Conservation (phyloP, 2,329 filamentous ascomycete genomes). For the Penicillium crustosum region DNA sequence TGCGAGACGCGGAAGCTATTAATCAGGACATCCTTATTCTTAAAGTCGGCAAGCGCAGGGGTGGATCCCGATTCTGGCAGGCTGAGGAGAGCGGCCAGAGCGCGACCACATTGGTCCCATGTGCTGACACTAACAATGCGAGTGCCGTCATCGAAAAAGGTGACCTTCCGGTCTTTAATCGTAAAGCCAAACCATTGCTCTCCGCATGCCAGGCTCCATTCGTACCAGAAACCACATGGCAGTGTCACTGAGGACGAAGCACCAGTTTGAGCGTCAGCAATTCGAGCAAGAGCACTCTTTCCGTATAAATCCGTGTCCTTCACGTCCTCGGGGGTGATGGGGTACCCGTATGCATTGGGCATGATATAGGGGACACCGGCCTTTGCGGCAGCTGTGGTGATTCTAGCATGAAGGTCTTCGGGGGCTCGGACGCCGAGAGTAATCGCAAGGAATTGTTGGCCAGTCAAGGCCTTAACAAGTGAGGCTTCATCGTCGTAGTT, state of each 20-base stretch:
- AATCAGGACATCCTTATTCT: slow-evolving; percentile 52
- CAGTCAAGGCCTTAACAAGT: slow-evolving; percentile 51
- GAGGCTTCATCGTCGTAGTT: slow-evolving; percentile 50
- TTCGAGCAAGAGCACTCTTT: slow-evolving; percentile 22
- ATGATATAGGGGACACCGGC: slow-evolving; percentile 57
- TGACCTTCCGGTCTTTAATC: slow-evolving; percentile 43
- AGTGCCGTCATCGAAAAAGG: slow-evolving; percentile 57
- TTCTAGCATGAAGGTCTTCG: slow-evolving; percentile 45
- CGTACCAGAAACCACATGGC: slow-evolving; percentile 54
- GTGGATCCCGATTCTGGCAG: slow-evolving; percentile 44
- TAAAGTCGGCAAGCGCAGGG: slow-evolving; percentile 27
- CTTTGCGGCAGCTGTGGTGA: slow-evolving; percentile 56
- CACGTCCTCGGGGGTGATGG: slow-evolving; percentile 26
- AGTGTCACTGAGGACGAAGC: slow-evolving; percentile 44
- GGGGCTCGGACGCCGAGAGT: slow-evolving; percentile 49
- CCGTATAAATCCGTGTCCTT: slow-evolving; percentile 26
- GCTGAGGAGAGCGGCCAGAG: slow-evolving; percentile 53
- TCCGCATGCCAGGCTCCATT: slow-evolving; percentile 46
- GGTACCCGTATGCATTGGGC: slow-evolving; percentile 49
- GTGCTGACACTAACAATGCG: slow-evolving; percentile 60
- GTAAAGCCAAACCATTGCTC: slow-evolving; percentile 50
- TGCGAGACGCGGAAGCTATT: slow-evolving; percentile 60
- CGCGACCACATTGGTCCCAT: slow-evolving; percentile 56
- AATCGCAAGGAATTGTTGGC: slow-evolving; percentile 58
- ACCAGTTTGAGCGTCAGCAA: slow-evolving; percentile 39